Evolutionary conservation across 148 eudicot species (phyloP).

Genomic region (Amaranthus palmeri): DNA sequence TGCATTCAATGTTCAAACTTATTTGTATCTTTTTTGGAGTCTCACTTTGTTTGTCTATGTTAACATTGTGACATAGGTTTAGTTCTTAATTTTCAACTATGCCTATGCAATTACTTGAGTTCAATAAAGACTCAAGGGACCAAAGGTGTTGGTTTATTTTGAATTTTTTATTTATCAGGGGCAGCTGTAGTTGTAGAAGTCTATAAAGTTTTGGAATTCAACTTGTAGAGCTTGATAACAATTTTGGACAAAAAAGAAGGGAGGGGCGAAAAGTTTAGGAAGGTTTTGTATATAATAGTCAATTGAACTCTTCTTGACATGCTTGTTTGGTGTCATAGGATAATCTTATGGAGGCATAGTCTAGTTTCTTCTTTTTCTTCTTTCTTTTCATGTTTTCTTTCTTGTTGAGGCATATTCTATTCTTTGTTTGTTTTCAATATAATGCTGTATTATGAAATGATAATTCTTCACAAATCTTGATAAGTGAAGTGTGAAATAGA

Average conservation of each 20-base stretch:
- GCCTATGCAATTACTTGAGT: neutral
- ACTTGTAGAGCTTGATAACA: no score
- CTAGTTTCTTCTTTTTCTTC: no score
- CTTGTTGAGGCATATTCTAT: no score
- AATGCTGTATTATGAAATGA: neutral
- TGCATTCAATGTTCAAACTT: constrained; percentile 2
- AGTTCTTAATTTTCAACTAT: neutral
- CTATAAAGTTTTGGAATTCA: no score
- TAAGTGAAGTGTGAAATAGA: neutral
- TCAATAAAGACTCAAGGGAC: neutral
- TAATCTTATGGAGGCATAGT: no score
- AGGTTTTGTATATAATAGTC: no score
- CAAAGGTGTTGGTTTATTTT: neutral
- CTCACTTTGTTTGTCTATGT: neutral
- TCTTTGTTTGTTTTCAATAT: neutral
- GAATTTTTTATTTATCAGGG: neutral
- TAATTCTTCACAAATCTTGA: neutral
- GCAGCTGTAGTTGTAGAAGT: neutral
- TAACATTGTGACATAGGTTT: neutral
- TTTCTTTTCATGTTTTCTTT: no score
- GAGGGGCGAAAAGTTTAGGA: no score
- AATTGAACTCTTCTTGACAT: no score
- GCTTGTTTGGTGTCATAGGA: no score
- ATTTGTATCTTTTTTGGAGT: neutral
- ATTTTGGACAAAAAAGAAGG: no score